phyloP scores from a whole-genome alignment of 2,329 filamentous ascomycete genomes.

The Lecanoromycetidae sp. region DNA sequence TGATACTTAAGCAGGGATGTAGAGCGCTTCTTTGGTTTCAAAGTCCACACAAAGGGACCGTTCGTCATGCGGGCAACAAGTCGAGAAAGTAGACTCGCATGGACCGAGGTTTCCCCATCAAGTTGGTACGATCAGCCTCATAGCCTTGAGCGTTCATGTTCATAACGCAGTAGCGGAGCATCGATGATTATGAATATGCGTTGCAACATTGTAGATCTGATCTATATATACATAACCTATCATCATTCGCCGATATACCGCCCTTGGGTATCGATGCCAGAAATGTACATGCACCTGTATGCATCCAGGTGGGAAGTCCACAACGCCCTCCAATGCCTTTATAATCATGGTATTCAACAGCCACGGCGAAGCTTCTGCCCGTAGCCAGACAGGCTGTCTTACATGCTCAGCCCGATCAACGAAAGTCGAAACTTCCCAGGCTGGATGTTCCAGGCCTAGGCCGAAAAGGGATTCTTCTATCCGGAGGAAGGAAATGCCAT shows the following conservation, averaged over 20 bases:
- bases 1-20: neutral
- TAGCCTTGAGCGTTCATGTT: too few relatives aligned
- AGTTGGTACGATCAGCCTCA: neutral
- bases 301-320: neutral
- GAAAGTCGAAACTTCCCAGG: too few relatives aligned
- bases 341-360: too few relatives aligned
- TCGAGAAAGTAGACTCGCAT: neutral
- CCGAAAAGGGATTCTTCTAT: neutral
- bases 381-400: too few relatives aligned
- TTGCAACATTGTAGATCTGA: neutral
- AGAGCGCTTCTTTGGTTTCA: too few relatives aligned
- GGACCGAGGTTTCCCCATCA: neutral
- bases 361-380: too few relatives aligned
- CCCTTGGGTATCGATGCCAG: slow-evolving; percentile 4
- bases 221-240: slow-evolving; percentile 1
- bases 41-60: too few relatives aligned
- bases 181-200: too few relatives aligned
- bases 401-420: too few relatives aligned
- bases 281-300: slow-evolving; percentile 1
- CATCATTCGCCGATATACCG: neutral
- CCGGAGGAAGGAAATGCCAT: neutral
- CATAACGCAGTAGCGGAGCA: too few relatives aligned
- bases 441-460: neutral
- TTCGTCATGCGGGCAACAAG: too few relatives aligned
- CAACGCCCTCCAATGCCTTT: neutral